A percentile compares a stretch with the other conserved stretches of the same genome.
Evolutionary conservation across 129 eudicot genomes (phyloP).

Genomic region (Chrysanthemum lavandulifolium): DNA sequence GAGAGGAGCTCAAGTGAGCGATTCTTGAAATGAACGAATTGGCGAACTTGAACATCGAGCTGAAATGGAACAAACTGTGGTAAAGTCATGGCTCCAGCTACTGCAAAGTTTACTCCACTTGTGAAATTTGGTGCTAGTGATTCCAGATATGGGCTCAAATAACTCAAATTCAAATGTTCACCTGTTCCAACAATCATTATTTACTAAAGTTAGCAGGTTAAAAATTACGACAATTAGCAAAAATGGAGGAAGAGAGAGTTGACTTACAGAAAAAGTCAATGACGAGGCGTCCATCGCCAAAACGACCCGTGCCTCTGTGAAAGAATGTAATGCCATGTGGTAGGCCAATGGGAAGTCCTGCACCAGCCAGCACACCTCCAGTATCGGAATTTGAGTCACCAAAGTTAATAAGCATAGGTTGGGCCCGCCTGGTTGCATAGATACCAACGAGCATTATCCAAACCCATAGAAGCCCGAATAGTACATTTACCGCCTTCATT

Average conservation of each 20-base stretch:
- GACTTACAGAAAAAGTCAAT: constrained; percentile 44
- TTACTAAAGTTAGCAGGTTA: neutral
- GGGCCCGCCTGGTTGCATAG: constrained; percentile 2
- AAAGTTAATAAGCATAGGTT: constrained; percentile 33
- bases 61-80: constrained; percentile 46
- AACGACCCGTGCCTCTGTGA: constrained; percentile 42
- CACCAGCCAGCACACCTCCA: constrained; percentile 42
- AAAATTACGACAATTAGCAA: neutral
- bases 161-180: constrained; percentile 39
- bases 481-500: constrained; percentile 4
- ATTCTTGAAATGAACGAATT: constrained; percentile 38
- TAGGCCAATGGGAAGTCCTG: constrained; percentile 46
- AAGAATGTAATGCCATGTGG: constrained; percentile 48
- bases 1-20: constrained; percentile 43
- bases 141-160: constrained; percentile 39
- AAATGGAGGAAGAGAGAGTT: neutral
- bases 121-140: constrained; percentile 49
- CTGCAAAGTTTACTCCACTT: constrained; percentile 46
- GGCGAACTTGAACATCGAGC: constrained; percentile 40
- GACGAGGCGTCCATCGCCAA: constrained; percentile 44
- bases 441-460: constrained; percentile 17
- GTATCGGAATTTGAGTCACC: constrained; percentile 48
- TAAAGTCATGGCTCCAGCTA: constrained; percentile 42
- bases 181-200: constrained; percentile 21
- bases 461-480: constrained; percentile 21